phyloP scores from a whole-genome alignment of 768 basidiomycete species.

The Pholiota microspora region DNA sequence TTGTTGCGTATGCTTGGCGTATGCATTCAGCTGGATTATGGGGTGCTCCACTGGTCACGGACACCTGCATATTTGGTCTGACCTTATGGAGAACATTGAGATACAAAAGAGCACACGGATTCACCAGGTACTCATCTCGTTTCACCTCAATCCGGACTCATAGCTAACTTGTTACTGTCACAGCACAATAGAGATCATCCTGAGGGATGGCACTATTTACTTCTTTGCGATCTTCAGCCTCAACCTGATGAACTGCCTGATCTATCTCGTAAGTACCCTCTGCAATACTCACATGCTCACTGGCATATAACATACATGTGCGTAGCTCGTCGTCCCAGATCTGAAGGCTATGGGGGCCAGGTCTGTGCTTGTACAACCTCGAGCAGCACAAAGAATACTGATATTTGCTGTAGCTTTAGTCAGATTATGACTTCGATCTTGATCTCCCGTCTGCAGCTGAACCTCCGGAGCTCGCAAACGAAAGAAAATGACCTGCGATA shows the following conservation, averaged over 20 bases:
- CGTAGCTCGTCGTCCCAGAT: constrained; percentile 16
- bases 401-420: constrained; percentile 15
- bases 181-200: not conserved
- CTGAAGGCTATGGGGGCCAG: constrained; percentile 22
- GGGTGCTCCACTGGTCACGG: not conserved
- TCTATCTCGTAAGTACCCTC: not conserved
- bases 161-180: too few species aligned
- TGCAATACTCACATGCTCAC: not conserved
- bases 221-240: constrained; percentile 4
- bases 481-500: not conserved
- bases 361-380: constrained; percentile 1
- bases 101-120: not conserved
- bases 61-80: not conserved
- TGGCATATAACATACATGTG: not conserved
- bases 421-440: constrained; percentile 22
- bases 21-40: not conserved
- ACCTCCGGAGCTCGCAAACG: constrained; percentile 12
- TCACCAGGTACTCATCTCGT: not conserved
- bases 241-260: not conserved
- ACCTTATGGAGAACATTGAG: not conserved
- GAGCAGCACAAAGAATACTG: not conserved
- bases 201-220: not conserved
- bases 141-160: too few species aligned
- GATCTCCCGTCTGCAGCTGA: constrained; percentile 21
- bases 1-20: not conserved